These are phyloP conservation scores for Rubia peregrina DNA, from an alignment of 305 asterid species.

Conservation along the genomic window DNA sequence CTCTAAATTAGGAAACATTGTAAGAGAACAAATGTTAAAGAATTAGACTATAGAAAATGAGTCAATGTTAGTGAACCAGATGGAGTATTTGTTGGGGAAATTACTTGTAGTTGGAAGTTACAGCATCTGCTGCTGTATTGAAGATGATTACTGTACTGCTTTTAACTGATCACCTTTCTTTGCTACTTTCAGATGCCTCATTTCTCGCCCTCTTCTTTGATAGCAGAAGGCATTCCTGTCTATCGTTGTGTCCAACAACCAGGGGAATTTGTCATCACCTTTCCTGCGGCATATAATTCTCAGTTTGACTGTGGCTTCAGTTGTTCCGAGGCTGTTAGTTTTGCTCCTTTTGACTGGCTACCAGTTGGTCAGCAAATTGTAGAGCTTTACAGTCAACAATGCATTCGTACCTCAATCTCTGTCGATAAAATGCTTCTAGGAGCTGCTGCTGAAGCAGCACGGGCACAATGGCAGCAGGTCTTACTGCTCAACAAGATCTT, in stretches of 20 bases:
- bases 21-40: too few relatives aligned
- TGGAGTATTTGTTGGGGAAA: neutral
- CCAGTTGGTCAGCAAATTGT: constrained; percentile 58
- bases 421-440: constrained; percentile 58
- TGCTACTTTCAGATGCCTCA: constrained; percentile 47
- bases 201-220: constrained; percentile 56
- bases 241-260: constrained; percentile 72
- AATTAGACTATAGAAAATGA: neutral
- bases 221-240: constrained; percentile 67
- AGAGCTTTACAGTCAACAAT: constrained; percentile 47
- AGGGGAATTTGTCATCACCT: constrained; percentile 51
- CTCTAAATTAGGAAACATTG: too few relatives aligned
- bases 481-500: constrained; percentile 19
- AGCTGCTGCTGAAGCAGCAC: constrained; percentile 59
- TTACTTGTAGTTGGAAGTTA: neutral
- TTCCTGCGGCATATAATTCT: constrained; percentile 73
- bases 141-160: neutral
- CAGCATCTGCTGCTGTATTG: neutral
- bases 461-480: constrained; percentile 39
- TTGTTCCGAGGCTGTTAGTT: constrained; percentile 57
- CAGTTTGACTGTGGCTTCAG: constrained; percentile 70
- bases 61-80: neutral
- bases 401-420: constrained; percentile 57
- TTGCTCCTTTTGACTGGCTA: constrained; percentile 88
- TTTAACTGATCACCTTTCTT: constrained; percentile 11